phyloP scores from a whole-genome alignment of 306 rosid species.

The Cicer bijugum region DNA sequence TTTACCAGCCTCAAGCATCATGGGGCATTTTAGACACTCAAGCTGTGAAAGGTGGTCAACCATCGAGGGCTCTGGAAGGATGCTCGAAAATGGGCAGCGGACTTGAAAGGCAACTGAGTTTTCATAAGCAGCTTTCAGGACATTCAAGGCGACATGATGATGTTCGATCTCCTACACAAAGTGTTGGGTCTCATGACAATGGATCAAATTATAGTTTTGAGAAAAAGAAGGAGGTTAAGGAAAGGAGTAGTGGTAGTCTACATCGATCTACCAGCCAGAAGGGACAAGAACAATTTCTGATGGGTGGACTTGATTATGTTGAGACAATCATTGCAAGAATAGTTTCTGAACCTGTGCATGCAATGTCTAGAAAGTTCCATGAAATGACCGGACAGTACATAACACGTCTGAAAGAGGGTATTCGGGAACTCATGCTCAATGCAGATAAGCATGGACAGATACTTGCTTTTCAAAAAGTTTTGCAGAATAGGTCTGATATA shows the following conservation, averaged over 20 bases:
- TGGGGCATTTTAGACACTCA: conserved; percentile 72
- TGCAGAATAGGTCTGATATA: conserved; percentile 79
- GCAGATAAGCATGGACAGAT: conserved; percentile 70
- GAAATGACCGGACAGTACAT: conserved; percentile 70
- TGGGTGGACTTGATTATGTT: conserved; percentile 69
- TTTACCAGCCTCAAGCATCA: conserved; percentile 68
- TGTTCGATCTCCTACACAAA: conserved; percentile 81
- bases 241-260: conserved; percentile 72
- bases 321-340: conserved; percentile 70
- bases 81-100: conserved; percentile 70
- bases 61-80: conserved; percentile 70
- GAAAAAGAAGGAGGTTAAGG: conserved; percentile 67
- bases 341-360: conserved; percentile 74
- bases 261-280: conserved; percentile 71
- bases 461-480: conserved; percentile 65
- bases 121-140: conserved; percentile 79
- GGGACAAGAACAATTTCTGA: conserved; percentile 65
- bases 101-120: conserved; percentile 85
- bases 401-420: conserved; percentile 67
- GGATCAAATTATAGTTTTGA: conserved; percentile 82
- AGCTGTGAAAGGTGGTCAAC: conserved; percentile 69
- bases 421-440: conserved; percentile 67
- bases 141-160: conserved; percentile 78
- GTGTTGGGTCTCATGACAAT: conserved; percentile 89
- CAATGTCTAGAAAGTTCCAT: conserved; percentile 75